Evolutionary conservation across 176 grass and related monocot species (phyloP).

Genomic region (Puya raimondii): DNA sequence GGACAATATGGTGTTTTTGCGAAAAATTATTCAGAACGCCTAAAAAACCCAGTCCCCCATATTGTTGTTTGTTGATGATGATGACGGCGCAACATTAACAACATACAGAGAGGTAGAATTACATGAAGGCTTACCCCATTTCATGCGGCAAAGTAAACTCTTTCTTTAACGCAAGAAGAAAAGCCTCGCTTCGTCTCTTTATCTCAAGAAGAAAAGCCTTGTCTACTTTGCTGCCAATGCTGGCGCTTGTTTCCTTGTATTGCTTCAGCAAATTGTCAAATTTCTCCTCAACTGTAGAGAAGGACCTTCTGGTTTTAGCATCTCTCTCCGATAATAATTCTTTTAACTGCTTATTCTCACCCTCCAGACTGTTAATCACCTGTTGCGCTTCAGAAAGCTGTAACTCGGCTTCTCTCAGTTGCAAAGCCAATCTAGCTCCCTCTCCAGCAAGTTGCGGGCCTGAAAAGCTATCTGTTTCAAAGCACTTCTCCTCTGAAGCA

Average conservation of each 20-base stretch:
- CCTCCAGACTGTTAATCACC: conserved; percentile 35
- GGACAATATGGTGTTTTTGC: too few relatives aligned
- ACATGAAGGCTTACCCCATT: conserved; percentile 13
- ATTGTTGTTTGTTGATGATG: too few relatives aligned
- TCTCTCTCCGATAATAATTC: conserved; percentile 28
- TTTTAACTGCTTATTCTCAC: conserved; percentile 56
- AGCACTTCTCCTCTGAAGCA: conserved; percentile 65
- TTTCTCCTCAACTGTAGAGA: conserved; percentile 26
- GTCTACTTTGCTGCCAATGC: conserved; percentile 27
- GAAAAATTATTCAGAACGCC: background rate
- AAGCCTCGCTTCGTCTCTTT: conserved; percentile 16
- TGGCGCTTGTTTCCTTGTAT: conserved; percentile 13
- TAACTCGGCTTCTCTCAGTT: conserved; percentile 28
- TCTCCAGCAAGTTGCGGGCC: conserved; percentile 30
- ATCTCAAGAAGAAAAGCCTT: conserved; percentile 23
- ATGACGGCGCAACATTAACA: too few relatives aligned
- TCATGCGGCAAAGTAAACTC: conserved; percentile 12
- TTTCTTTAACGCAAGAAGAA: conserved; percentile 22
- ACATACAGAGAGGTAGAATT: background rate
- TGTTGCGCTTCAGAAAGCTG: conserved; percentile 37
- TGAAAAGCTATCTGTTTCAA: conserved; percentile 33
- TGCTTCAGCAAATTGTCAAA: conserved; percentile 35
- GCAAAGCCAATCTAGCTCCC: conserved; percentile 22
- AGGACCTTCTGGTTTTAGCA: conserved; percentile 31
- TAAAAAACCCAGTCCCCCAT: background rate